Conservation (phyloP, 2,329 filamentous ascomycete genomes). For the Pestalotiopsis sp. region DNA sequence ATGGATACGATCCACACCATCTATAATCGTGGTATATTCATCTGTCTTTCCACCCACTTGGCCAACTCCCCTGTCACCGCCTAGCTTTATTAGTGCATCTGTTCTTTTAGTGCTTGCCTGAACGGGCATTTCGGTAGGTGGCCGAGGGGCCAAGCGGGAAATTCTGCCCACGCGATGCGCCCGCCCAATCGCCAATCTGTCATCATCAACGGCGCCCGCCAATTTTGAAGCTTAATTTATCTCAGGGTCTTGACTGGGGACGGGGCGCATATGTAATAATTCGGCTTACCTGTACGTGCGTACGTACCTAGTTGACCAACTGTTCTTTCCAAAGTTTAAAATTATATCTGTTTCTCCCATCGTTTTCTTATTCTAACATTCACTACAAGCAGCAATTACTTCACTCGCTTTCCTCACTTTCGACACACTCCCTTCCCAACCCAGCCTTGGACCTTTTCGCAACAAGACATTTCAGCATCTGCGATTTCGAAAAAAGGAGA, state of each 20-base stretch:
- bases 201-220: constrained; percentile 22
- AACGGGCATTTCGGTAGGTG: constrained; percentile 12
- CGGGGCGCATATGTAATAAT: not conserved
- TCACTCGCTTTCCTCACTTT: not conserved
- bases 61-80: constrained; percentile 17
- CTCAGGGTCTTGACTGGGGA: constrained; percentile 2
- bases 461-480: no score
- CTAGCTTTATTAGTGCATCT: not conserved
- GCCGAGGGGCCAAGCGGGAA: constrained; percentile 18
- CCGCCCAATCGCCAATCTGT: constrained; percentile 27
- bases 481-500: no score
- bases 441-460: no score
- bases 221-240: constrained; percentile 6
- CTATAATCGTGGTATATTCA: no score
- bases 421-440: no score
- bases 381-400: not conserved
- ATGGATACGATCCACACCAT: no score
- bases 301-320: not conserved
- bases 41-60: no score
- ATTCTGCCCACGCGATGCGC: constrained; percentile 27
- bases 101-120: not conserved
- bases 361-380: not conserved
- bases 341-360: not conserved
- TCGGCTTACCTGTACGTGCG: not conserved
- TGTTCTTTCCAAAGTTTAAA: not conserved